Conservation (phyloP, 1,139 yeast species). For the Saccharomycopsis hybrid region DNA sequence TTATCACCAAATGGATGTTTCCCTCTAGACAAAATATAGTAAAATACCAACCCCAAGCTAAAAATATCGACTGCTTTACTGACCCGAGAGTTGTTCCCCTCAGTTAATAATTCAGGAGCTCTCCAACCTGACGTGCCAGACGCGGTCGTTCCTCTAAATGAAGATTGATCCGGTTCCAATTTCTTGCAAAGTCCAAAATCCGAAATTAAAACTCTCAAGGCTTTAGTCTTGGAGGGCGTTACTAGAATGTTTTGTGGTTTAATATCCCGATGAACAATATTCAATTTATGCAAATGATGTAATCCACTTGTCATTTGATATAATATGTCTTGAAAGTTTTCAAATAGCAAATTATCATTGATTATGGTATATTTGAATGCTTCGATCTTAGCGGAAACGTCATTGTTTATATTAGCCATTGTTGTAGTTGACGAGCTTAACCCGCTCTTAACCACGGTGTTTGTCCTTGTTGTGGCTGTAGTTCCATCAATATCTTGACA, state of each 20-base stretch:
- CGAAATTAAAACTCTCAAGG: constrained; percentile 67
- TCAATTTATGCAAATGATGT: constrained; percentile 78
- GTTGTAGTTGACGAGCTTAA: too few species aligned
- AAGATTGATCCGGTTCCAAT: constrained; percentile 85
- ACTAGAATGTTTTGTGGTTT: constrained; percentile 94
- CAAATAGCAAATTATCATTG: constrained; percentile 22
- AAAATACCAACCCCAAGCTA: constrained; percentile 91
- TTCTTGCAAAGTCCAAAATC: constrained; percentile 95
- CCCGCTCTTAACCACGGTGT: too few species aligned
- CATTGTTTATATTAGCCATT: too few species aligned
- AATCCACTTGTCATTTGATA: constrained; percentile 81
- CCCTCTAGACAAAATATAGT: constrained; percentile 77
- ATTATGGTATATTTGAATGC: constrained; percentile 30
- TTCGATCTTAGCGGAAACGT: constrained; percentile 22
- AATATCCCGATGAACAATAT: constrained; percentile 91
- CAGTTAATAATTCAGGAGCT: constrained; percentile 79
- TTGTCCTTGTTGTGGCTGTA: constrained; percentile 24
- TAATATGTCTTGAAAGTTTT: constrained; percentile 51
- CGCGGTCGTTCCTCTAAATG: constrained; percentile 89
- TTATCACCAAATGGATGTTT: constrained; percentile 93
- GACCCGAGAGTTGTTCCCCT: constrained; percentile 44
- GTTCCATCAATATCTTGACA: too few species aligned
- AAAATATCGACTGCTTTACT: constrained; percentile 92
- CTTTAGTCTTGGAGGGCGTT: constrained; percentile 51
- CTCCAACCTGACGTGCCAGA: constrained; percentile 99